These are phyloP conservation scores for Mycena kentingensis DNA, from an alignment of 768 basidiomycete species.

Conservation along the genomic window DNA sequence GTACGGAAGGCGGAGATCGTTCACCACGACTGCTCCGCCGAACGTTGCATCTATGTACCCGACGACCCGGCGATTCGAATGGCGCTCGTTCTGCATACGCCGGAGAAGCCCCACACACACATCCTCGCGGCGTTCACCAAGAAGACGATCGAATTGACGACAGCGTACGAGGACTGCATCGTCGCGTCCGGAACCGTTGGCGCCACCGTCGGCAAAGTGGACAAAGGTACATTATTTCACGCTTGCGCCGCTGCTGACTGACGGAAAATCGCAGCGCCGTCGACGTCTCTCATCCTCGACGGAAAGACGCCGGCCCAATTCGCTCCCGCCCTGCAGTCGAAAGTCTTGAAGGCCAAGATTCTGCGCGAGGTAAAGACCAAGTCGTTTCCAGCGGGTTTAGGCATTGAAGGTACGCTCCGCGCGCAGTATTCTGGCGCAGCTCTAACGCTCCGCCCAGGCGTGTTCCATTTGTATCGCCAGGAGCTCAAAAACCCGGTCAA, in stretches of 20 bases:
- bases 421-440: not conserved
- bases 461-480: conserved; percentile 19
- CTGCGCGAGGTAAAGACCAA: not conserved
- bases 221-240: conserved; percentile 16
- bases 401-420: no score
- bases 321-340: conserved; percentile 11
- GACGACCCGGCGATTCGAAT: conserved; percentile 2
- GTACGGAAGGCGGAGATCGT: no score
- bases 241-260: not conserved
- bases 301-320: not conserved
- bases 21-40: no score
- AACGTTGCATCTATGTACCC: conserved; percentile 9
- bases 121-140: conserved; percentile 18
- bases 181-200: conserved; percentile 9
- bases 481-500: conserved; percentile 32
- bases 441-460: not conserved
- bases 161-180: conserved; percentile 3
- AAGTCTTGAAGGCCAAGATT: not conserved
- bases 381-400: conserved; percentile 4
- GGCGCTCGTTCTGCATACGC: not conserved
- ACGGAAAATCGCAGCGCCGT: conserved; percentile 9
- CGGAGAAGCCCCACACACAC: conserved; percentile 19
- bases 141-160: conserved; percentile 3
- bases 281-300: not conserved
- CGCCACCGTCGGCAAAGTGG: conserved; percentile 16